A percentile compares a stretch with the other conserved stretches of the same genome.
Evolutionary conservation across 257 asterid genomes (phyloP).

Genomic region (Nicotiana sylvestris): DNA sequence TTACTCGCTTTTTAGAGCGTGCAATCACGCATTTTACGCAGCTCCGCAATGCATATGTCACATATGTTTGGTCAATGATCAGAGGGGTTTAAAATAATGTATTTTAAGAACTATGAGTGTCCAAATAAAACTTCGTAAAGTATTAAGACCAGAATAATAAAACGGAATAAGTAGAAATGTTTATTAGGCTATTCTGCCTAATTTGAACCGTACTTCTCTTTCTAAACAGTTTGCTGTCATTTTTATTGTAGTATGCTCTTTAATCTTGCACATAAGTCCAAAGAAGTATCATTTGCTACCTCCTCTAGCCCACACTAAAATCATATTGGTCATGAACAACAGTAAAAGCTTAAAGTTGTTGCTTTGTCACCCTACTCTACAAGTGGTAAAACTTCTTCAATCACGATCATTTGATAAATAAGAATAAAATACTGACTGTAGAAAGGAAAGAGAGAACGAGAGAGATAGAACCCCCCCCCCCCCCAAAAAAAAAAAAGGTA

Average conservation of each 20-base stretch:
- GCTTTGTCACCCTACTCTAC: conserved; percentile 15
- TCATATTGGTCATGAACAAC: neutral
- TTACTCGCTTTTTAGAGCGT: too few relatives aligned
- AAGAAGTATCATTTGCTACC: neutral
- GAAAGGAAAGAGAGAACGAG: neutral
- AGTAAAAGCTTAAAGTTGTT: conserved; percentile 3
- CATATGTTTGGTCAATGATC: too few relatives aligned
- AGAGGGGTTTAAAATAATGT: too few relatives aligned
- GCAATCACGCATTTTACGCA: too few relatives aligned
- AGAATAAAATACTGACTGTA: neutral
- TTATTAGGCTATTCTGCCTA: too few relatives aligned
- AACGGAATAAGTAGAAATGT: too few relatives aligned
- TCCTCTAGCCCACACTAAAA: conserved; percentile 19
- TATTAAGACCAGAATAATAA: too few relatives aligned
- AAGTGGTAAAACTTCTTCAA: neutral
- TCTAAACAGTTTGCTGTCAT: neutral
- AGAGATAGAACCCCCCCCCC: neutral
- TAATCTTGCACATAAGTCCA: neutral
- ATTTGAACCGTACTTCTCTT: neutral
- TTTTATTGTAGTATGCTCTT: neutral
- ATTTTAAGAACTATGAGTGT: too few relatives aligned
- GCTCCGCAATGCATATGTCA: too few relatives aligned
- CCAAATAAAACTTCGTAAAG: too few relatives aligned
- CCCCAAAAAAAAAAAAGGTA: neutral
- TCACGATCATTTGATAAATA: neutral